Evolutionary conservation across 805 yeast genomes (phyloP).

Genomic region (Wickerhamomyces rabaulensis): DNA sequence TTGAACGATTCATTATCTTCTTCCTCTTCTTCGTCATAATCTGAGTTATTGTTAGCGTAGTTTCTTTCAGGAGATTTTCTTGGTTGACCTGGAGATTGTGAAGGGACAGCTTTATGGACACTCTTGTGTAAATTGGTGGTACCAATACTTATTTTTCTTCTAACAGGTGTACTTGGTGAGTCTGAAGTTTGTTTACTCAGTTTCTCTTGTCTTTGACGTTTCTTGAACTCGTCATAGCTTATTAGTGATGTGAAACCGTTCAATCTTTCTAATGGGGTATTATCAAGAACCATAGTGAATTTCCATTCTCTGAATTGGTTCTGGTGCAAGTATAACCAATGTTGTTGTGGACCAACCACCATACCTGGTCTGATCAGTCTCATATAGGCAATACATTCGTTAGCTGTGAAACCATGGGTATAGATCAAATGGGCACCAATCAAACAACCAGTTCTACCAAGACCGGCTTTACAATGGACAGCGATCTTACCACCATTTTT

Average conservation of each 20-base stretch:
- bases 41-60: conserved; percentile 16
- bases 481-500: conserved; percentile 88
- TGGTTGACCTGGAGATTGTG: conserved; percentile 96
- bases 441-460: conserved; percentile 96
- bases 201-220: conserved; percentile 36
- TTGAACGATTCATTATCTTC: conserved; percentile 21
- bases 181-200: conserved; percentile 2
- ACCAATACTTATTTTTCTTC: conserved; percentile 61
- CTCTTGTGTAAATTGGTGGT: conserved; percentile 64
- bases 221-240: conserved; percentile 55
- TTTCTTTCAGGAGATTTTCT: conserved; percentile 50
- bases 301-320: conserved; percentile 96
- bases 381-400: conserved; percentile 94
- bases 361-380: conserved; percentile 96
- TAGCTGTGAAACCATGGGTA: conserved; percentile 95
- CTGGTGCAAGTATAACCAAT: conserved; percentile 95
- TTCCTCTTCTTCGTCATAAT: conserved; percentile 25
- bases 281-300: conserved; percentile 79
- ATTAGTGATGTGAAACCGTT: conserved; percentile 65
- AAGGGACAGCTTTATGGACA: conserved; percentile 76
- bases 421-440: conserved; percentile 96
- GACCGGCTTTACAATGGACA: conserved; percentile 98
- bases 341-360: conserved; percentile 99
- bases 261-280: conserved; percentile 56
- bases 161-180: conserved; percentile 68